Base-by-base conservation (phyloP, 2,329 filamentous ascomycete species). In the Venturia effusa region DNA sequence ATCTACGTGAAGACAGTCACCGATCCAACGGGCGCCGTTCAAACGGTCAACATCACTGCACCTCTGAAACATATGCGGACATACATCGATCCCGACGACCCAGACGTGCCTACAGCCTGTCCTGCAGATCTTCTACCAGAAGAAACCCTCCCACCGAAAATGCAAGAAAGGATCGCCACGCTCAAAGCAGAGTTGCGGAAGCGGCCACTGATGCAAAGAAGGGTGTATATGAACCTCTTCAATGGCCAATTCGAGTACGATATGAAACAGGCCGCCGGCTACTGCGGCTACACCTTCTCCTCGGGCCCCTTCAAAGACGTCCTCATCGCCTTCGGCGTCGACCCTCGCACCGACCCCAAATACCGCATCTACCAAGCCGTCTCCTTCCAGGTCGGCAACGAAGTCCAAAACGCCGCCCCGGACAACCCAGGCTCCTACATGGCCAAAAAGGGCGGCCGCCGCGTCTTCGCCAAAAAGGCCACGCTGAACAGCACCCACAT, bases 241-340 rank as follows among this genome's bases (percentile, higher is more conserved):
- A 59, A 41, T 30, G 59, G 43, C 40, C 77, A 81, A 60, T 79
- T 80, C 65, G 79, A 81, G 32, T 79, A 80, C 62, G 75, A 78
- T 22, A 77, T 96, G 66, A 88, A 90, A 69, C 83, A 88, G 71
- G 89, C 89, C 59, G 83, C 92, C 62, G 88, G 91, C 67, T 93
- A 94, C 70, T 86, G 90, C 4, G 92, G 89, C 10, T 99, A 96
- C 76, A 90, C 92, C 75, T 97, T 97, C 80, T 88, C 89, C 65
- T 91, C 89, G 27, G 94, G 94, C 0, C 92, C 94, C 0, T 99
- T 91, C 88, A 84, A 91, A 67, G 92, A 97, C 73, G 87, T 89
- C 3, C 85, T 97, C 63, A 85, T 97, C 67, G 86, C 83, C 59
- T 94, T 92, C 73, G 93, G 93, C 11, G 76, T 96, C 24, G 94